Percentiles rank a stretch among this genome's conserved stretches.
phyloP scores from a whole-genome alignment of 306 rosid genomes.

The Cucurbita argyrosperma region DNA sequence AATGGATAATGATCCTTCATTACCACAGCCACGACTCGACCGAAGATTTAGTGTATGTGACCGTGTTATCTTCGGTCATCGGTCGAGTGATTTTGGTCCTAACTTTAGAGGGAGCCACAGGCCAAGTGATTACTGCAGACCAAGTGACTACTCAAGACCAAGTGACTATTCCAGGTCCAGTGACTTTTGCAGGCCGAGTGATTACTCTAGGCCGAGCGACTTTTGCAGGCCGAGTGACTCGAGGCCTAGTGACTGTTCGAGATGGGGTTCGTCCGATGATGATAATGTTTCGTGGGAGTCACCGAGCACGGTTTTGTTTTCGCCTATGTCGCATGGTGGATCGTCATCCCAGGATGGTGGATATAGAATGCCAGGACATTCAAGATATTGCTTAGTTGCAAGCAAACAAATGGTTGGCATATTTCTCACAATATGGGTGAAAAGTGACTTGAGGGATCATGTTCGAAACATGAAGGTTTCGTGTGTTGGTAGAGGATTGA shows the following conservation, averaged over 20 bases:
- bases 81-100: conserved; percentile 70
- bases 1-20: conserved; percentile 71
- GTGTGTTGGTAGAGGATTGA: conserved; percentile 93
- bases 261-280: conserved; percentile 98
- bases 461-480: conserved; percentile 88
- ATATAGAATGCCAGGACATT: conserved; percentile 56
- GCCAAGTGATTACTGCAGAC: conserved; percentile 81
- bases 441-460: conserved; percentile 76
- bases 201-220: conserved; percentile 18
- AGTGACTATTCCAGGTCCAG: conserved; percentile 32
- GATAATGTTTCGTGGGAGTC: conserved; percentile 83
- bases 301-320: conserved; percentile 75
- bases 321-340: conserved; percentile 76
- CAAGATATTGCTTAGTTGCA: conserved; percentile 90
- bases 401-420: conserved; percentile 99
- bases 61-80: conserved; percentile 72
- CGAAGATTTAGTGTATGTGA: conserved; percentile 93
- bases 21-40: conserved; percentile 63
- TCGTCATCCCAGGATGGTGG: conserved; percentile 67
- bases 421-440: conserved; percentile 93
- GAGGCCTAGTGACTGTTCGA: conserved; percentile 55
- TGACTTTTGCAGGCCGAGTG: conserved; percentile 23
- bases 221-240: conserved; percentile 20
- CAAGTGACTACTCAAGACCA: conserved; percentile 55
- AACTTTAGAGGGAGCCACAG: conserved; percentile 68